Evolutionary conservation across 2,329 filamentous ascomycete genomes (phyloP), one percentile per base, ranked within the genome.

Genomic region (Ampelomyces quisqualis): DNA sequence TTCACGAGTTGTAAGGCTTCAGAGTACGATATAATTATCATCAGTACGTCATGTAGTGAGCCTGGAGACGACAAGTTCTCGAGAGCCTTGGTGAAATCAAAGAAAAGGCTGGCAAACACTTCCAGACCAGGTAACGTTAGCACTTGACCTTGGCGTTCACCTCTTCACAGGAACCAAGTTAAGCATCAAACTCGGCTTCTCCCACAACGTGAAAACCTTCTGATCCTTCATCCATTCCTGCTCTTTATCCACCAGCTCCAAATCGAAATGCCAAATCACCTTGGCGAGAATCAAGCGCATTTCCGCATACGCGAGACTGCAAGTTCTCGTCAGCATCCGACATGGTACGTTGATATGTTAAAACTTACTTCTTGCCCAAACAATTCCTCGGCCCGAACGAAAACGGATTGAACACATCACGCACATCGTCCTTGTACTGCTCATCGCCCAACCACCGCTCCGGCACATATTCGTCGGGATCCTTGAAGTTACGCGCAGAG

Each of bases 211-310:
- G 40, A 56, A 68, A 7, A 58, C 44, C 20, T 58, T 55, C 44
- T 69, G 64, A 2, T 44, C 37, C 5, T 32, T 30, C 20, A 70
- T 48, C 72, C 73, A 77, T 38, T 76, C 64, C 1, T 53, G 29
- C 8, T 34, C 11, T 7, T 51, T 51, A 9, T 55, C 32, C 1
- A 51, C 47, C 4, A 62, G 53, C 18, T 55, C 52, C 5, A 62
- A 18, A 23, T 62, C 60, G 20, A 58, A 62, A 7, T 43, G 41
- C 29, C 50, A 64, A 1, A 64, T 38, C 0, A 61, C n/a, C 30
- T 59, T 55, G 2, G 56, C 46, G 11, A 61, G 31, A 9, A 62
- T 57, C 14, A 64, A 47, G 3, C 60, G 57, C 51, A 62, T 58
- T 37, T 64, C 60, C 0, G 51, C 55, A 21, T 53, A 58, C 11